Base-by-base conservation (phyloP, 73 alveolate species). In the Paraurostyla sp. region DNA sequence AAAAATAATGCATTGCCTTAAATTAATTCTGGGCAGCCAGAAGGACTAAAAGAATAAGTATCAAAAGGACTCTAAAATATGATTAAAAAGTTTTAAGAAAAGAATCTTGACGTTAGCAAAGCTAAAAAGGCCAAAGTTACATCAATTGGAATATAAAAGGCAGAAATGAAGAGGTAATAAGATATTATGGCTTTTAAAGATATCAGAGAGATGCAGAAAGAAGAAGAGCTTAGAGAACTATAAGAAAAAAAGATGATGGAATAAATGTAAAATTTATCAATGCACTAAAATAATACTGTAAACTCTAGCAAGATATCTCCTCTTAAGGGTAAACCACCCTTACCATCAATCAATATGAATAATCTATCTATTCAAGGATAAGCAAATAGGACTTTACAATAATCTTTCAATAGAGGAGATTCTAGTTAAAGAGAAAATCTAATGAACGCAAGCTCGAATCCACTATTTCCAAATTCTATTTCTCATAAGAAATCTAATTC, bases 401-500 rank as follows among this genome's bases (percentile, higher is more conserved):
- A n/a, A n/a, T n/a, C n/a, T n/a, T n/a, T n/a, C n/a, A n/a, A n/a
- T n/a, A n/a, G n/a, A n/a, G n/a, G n/a, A n/a, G n/a, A n/a, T n/a
- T n/a, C n/a, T n/a, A n/a, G n/a, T n/a, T n/a, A n/a, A n/a, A n/a
- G n/a, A n/a, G n/a, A n/a, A n/a, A n/a, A n/a, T n/a, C n/a, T n/a
- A n/a, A n/a, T n/a, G n/a, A n/a, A n/a, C n/a, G n/a, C n/a, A n/a
- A n/a, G n/a, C n/a, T n/a, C n/a, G n/a, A n/a, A n/a, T n/a, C n/a
- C n/a, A n/a, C n/a, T n/a, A n/a, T n/a, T n/a, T n/a, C n/a, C n/a
- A 60, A 60, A 32, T 32, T 7, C 41, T 33, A 27, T 20, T 9
- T 23, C 32, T 33, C 82, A 65, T 40, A 65, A 65, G 23, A 65
- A 65, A 40, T 65, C 82, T 36, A 65, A 38, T 38, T 65, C 82